These are phyloP conservation scores for Acacia acuminata DNA, from an alignment of 306 rosid species.

Conservation along the genomic window DNA sequence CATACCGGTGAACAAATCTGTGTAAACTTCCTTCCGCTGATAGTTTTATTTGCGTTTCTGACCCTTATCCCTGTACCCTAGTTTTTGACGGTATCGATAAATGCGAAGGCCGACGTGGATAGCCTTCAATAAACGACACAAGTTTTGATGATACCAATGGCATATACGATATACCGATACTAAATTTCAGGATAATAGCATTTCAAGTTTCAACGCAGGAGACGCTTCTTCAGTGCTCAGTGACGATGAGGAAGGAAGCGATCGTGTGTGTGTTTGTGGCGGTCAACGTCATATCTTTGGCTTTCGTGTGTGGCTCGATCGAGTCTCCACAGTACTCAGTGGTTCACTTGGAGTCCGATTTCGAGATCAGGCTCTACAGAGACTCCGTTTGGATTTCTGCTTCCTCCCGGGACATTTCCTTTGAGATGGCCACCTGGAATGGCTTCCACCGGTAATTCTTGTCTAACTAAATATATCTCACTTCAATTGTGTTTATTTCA, in stretches of 20 bases:
- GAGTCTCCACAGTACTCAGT: conserved; percentile 64
- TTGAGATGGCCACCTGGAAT: conserved; percentile 48
- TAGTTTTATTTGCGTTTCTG: no score
- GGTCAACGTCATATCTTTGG: conserved; percentile 10
- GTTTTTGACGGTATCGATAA: neutral
- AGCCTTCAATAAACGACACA: conserved; percentile 3
- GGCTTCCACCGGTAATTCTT: conserved; percentile 58
- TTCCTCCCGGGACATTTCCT: conserved; percentile 44
- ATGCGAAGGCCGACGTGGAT: neutral
- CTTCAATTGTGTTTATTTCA: neutral
- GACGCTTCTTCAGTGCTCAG: neutral
- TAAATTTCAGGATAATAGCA: neutral
- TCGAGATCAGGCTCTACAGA: conserved; percentile 70
- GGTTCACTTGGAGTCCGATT: conserved; percentile 66
- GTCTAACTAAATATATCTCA: neutral
- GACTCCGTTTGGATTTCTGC: conserved; percentile 67
- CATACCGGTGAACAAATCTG: no score
- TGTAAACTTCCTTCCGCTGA: no score
- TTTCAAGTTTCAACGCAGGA: neutral
- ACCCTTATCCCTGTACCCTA: no score
- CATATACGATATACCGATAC: neutral
- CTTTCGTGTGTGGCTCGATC: conserved; percentile 30
- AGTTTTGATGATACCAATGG: neutral
- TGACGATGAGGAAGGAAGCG: conserved; percentile 31
- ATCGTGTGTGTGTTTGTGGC: neutral